Evolutionary conservation across 1,139 yeast species (phyloP).

Genomic region (Zygosaccharomyces pseudobailii): DNA sequence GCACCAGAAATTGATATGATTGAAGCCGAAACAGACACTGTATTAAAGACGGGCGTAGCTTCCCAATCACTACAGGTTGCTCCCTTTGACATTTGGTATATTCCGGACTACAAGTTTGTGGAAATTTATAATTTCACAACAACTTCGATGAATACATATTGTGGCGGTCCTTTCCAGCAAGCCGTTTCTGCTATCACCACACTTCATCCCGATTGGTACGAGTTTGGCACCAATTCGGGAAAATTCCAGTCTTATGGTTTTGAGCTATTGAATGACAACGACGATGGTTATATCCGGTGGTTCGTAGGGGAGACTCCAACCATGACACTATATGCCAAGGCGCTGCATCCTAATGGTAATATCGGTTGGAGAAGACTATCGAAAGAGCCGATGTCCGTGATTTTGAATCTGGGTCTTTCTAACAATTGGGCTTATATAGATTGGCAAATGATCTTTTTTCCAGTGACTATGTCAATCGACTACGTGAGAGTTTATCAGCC

Average conservation of each 20-base stretch:
- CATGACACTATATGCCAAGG: slow-evolving; percentile 53
- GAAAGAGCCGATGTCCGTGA: slow-evolving; percentile 81
- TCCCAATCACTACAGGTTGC: slow-evolving; percentile 83
- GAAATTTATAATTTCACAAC: slow-evolving; percentile 56
- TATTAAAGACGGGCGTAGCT: slow-evolving; percentile 53
- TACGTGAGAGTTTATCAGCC: slow-evolving; percentile 84
- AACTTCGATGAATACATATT: slow-evolving; percentile 68
- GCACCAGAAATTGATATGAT: slow-evolving; percentile 86
- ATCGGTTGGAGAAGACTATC: slow-evolving; percentile 68
- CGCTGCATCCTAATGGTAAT: slow-evolving; percentile 80
- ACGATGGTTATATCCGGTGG: slow-evolving; percentile 75
- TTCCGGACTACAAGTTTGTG: slow-evolving; percentile 70
- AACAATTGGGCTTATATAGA: slow-evolving; percentile 80
- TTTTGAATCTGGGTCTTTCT: slow-evolving; percentile 75
- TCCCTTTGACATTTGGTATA: slow-evolving; percentile 82
- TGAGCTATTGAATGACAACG: slow-evolving; percentile 66
- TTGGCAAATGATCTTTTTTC: slow-evolving; percentile 68
- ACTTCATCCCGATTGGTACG: slow-evolving; percentile 72
- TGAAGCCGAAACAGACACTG: slow-evolving; percentile 64
- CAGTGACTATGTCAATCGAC: slow-evolving; percentile 62
- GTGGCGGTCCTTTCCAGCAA: slow-evolving; percentile 84
- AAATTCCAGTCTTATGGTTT: slow-evolving; percentile 68
- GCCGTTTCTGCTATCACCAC: slow-evolving; percentile 74
- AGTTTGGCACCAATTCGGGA: slow-evolving; percentile 45
- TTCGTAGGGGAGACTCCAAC: slow-evolving; percentile 68